Conservation (phyloP, 2,329 filamentous ascomycete genomes). For the Talaromyces sp. region DNA sequence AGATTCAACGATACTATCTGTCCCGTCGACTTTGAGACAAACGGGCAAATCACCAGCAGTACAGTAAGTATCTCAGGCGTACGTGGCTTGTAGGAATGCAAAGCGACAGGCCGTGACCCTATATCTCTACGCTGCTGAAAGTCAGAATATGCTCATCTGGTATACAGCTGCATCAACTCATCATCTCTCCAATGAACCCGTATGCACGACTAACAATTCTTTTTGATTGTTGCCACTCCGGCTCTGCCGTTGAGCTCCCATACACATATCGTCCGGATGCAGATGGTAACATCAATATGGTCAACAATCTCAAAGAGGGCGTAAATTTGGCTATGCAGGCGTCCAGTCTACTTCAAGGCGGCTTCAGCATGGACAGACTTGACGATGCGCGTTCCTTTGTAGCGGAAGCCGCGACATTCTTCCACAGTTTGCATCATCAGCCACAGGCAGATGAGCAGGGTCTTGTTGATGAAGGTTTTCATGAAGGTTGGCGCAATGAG, state of each 20-base stretch:
- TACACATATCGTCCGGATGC: slow-evolving; percentile 57
- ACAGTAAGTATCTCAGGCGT: slow-evolving; percentile 24
- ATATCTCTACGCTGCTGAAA: background rate
- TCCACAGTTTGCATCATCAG: slow-evolving; percentile 16
- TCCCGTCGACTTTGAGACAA: slow-evolving; percentile 51
- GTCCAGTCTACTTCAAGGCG: slow-evolving; percentile 48
- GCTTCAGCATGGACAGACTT: slow-evolving; percentile 23
- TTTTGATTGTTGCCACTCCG: slow-evolving; percentile 62
- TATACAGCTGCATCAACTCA: slow-evolving; percentile 46
- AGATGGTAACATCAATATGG: slow-evolving; percentile 54
- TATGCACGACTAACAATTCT: slow-evolving; percentile 54
- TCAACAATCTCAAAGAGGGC: slow-evolving; percentile 56
- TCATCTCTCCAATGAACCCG: slow-evolving; percentile 52
- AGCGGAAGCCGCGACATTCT: slow-evolving; percentile 15
- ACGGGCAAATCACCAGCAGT: slow-evolving; percentile 54
- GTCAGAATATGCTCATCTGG: background rate
- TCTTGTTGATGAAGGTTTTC: slow-evolving; percentile 44
- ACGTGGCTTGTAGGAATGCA: background rate
- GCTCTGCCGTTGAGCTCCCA: slow-evolving; percentile 58
- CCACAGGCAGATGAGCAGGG: slow-evolving; percentile 46
- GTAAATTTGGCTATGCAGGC: slow-evolving; percentile 51
- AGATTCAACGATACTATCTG: slow-evolving; percentile 52
- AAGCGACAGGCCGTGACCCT: background rate
- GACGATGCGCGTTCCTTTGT: slow-evolving; percentile 17
- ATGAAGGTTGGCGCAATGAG: slow-evolving; percentile 46